Base-by-base conservation (phyloP, 805 yeast species). In the Lipomyces chichibuensis region DNA sequence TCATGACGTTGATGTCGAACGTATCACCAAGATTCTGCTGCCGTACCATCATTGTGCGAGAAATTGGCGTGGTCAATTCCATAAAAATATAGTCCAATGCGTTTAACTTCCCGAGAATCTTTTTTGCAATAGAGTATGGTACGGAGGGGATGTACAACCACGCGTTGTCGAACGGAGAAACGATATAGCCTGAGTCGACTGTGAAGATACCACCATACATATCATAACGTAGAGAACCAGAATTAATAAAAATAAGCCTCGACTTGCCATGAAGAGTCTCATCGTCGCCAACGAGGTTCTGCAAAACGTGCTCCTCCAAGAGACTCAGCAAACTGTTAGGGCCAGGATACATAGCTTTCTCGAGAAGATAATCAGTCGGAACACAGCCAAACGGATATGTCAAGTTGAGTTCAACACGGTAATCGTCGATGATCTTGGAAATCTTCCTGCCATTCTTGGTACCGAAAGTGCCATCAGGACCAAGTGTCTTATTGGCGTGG, bases 141-240 rank as follows among this genome's bases (percentile, higher is more conserved):
- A 93, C 76, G 5, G 83, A 80, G 0, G 83, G 80, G 14, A 93
- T 76, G 60, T 83, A 85, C 39, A 82, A 84, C 98, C 98, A 94
- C 53, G 83, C 83, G 74, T 92, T 92, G 62, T 85, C 82, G 78
- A 92, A 93, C 0, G 98, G 98, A 0, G 96, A 87, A 0, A 94
- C 90, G 56, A 89, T 90, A 75, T 83, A 94, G 72, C 89, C 89
- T 0, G 94, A 83, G 76, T 92, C 96, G 56, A 80, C 79, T 0
- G 97, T 92, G 75, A 88, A 93, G 1, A 89, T 87, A 0, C 98
- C 98, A 75, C 87, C 85, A 79, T 89, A 89, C 57, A 93, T 78
- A 77, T 93, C 97, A 75, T 91, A 94, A 63, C 98, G 84, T 2
- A 93, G 84, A 3, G 97, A 88, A 0, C 98, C 98, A 0, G 97